Base-by-base conservation (phyloP, 2,329 filamentous ascomycete species). In the Pezicula rhizophila region DNA sequence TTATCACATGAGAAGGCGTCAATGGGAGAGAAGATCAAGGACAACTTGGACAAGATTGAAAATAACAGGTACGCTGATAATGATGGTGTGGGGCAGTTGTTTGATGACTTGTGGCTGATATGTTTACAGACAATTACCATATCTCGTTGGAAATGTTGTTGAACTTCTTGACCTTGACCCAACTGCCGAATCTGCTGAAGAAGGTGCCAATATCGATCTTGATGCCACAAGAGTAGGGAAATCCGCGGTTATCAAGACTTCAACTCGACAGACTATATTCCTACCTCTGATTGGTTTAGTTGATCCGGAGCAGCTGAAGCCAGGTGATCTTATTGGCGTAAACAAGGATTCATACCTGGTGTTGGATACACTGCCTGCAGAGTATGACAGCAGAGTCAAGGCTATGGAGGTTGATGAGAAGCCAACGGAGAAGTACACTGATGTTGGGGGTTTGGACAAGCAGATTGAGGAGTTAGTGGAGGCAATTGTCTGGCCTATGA, bases 381-480 rank as follows among this genome's bases (percentile, higher is more conserved):
- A 99, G 69, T 99, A 99, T 66, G 93, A 99, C 67, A 97, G 92
- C 72, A 84, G 93, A 69, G 93, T 99, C 58, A 99, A 99, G 76
- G 95, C 95, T 33, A 99, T 99, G 93, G 95, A 99, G 75, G 93
- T 99, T 7, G 93, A 99, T 64, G 95, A 99, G 79, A 99, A 99
- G 78, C 95, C 93, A 8, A 97, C 91, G 35, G 93, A 99, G 72
- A 96, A 97, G 73, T 99, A 99, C 74, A 93, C 85, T 47, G 93
- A 99, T 73, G 95, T 99, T 12, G 93, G 93, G 72, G 93, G 93
- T 45, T 71, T 99, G 62, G 91, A 96, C 72, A 99, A 99, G 75
- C 93, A 99, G 76, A 99, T 99, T 65, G 92, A 96, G 69, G 95
- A 99, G 73, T 79, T 99, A 47, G 91, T 99, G 8, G 93, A 99